Evolutionary conservation across 352 stramenopile species (phyloP), one percentile per base, ranked within the genome.

Genomic region (Pythium grandisporangium): DNA sequence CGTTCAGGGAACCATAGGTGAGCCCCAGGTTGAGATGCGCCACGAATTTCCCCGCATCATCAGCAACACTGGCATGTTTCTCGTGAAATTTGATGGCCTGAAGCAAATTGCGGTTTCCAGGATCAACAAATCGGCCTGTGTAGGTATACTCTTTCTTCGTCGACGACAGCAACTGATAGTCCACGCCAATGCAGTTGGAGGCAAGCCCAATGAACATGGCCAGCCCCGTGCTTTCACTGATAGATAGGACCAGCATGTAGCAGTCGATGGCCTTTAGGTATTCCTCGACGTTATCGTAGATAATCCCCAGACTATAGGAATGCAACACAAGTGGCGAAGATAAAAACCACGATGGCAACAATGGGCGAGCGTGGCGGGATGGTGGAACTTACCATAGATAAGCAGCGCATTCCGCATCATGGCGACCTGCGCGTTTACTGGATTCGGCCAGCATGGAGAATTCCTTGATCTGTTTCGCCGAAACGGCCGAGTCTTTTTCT

Each of bases 31-130:
- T 96, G 25, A 90, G 55, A 41, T 93, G 65, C 4, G 81, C 75
- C n/a, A 95, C 75, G 25, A 92, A 94, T 35, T 81, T 87, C 16
- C 84, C 83, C 4, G 82, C 83, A 37, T 92, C 81, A 37, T 95
- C 82, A 3, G 76, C 70, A 14, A 72, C 58, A 3, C 86, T 63
- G 10, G 92, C 40, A 54, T 95, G 82, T 33, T 88, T 87, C 26
- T 75, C 43, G 37, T 95, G 82, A 49, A 73, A 91, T 17, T 56
- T 50, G 24, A 81, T 33, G 4, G 76, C 76, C 14, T 62, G 66
- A 22, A 70, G 61, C 11, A 92, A 47, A 14, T 49, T 60, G 10
- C 51, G 48, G 37, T 66, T 90, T 16, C 58, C 46, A 2, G 59
- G 23, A 32, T 83, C 67, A 6, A 84, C 56, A 30, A 87, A 88